These are phyloP conservation scores for Gleditsia sinensis DNA, from an alignment of 306 rosid genomes.

Conservation along the genomic window DNA sequence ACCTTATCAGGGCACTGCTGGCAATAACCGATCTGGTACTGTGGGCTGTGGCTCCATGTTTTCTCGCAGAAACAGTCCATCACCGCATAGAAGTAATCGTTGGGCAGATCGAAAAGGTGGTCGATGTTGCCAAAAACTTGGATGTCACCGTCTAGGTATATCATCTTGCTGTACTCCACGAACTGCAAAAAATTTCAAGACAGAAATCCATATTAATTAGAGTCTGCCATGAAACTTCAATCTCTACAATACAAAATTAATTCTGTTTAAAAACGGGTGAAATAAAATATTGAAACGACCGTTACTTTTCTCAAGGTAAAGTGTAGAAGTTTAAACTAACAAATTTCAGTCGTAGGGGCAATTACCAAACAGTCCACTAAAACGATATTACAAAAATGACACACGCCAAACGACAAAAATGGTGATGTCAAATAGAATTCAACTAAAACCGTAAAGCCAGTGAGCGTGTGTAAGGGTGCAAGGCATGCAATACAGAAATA, in stretches of 20 bases:
- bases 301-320: no score
- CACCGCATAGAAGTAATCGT: constrained; percentile 63
- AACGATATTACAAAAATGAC: no score
- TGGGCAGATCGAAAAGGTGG: constrained; percentile 59
- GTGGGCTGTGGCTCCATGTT: constrained; percentile 61
- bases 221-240: background rate
- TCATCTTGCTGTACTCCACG: constrained; percentile 80
- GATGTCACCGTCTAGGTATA: constrained; percentile 78
- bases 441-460: background rate
- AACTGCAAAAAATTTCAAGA: constrained; percentile 46
- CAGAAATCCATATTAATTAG: background rate
- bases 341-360: no score
- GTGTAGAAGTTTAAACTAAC: no score
- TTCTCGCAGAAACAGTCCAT: constrained; percentile 87
- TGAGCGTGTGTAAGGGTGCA: background rate
- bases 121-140: constrained; percentile 80
- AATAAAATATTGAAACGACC: no score
- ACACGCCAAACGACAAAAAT: background rate
- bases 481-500: background rate
- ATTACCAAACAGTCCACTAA: no score
- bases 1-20: constrained; percentile 79
- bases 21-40: constrained; percentile 67
- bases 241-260: no score
- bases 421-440: no score
- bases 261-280: no score